Base-by-base conservation (phyloP, 2,329 filamentous ascomycete genomes). In the Colletotrichum eleusines region DNA sequence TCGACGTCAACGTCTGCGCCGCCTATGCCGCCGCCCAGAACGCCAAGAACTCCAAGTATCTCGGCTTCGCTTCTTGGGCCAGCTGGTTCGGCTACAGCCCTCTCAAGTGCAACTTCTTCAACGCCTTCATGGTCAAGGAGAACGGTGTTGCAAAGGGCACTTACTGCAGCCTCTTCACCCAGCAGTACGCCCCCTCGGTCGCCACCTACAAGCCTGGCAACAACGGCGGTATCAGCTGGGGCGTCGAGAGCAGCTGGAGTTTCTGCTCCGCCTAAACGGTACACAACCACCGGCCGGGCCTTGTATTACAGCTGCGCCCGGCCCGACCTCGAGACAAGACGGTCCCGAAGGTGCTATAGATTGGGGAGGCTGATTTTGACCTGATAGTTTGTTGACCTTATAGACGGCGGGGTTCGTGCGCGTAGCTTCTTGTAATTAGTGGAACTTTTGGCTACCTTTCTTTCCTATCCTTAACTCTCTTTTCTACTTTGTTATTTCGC, bases 121-220 rank as follows among this genome's bases (percentile, higher is more conserved):
- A 71, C 57, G 69, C 69, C 11, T 71, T 71, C 69, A 71, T 71
- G 69, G 16, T 71, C 51, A 71, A 71, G 59, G 16, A 71, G 64
- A 68, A 71, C 51, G 69, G 69, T 1, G 38, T 71, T 1, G 64
- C 69, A 9, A 68, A 71, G 64, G 69, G 69, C 20, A 71, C 69
- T 5, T 71, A 71, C 53, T 71, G 69, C 69, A 71, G 59, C 16
- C 69, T 71, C 23, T 71, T 71, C 46, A 59, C 42, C 20, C 69
- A 71, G 64, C 64, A 71, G 28, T 71, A 71, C 28, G 33, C 5
- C 5, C 69, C 69, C 11, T 69, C 65, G 1, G 69, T 35, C 9
- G 69, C 69, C 9, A 46, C 33, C 12, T 71, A 71, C 64, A 26
- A 40, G 38, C 69, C 69, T 3, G 59, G 12, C 5, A 18, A 33